A percentile compares a stretch with the other conserved stretches of the same genome.
phyloP scores from a whole-genome alignment of 441 rosid genomes.

The Rhodomyrtus psidioides region DNA sequence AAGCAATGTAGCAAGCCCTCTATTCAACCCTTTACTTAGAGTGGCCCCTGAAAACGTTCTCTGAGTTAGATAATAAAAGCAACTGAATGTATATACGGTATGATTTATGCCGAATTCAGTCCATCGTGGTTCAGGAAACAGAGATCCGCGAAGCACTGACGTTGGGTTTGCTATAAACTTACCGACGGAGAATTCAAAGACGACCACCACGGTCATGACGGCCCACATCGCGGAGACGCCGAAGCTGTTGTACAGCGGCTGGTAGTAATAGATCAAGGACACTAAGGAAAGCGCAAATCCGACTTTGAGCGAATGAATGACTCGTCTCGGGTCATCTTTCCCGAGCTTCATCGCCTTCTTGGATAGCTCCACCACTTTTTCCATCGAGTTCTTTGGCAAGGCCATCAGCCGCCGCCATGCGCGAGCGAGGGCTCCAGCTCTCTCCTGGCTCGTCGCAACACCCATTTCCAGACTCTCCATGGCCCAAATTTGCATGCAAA shows the following conservation, averaged over 20 bases:
- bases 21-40: conserved; percentile 56
- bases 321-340: conserved; percentile 60
- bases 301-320: conserved; percentile 63
- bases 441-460: conserved; percentile 2
- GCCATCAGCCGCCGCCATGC: conserved; percentile 8
- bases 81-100: not conserved
- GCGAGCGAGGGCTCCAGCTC: not conserved
- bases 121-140: not conserved
- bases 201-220: conserved; percentile 75
- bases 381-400: not conserved
- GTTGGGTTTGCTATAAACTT: not conserved
- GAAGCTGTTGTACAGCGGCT: conserved; percentile 50
- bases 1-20: conserved; percentile 55
- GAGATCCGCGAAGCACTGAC: not conserved
- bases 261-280: conserved; percentile 44
- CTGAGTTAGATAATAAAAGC: not conserved
- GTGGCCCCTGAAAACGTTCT: conserved; percentile 48
- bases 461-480: conserved; percentile 15
- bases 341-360: conserved; percentile 28
- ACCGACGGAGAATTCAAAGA: conserved; percentile 81
- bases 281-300: conserved; percentile 60
- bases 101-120: not conserved
- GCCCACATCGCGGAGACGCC: conserved; percentile 80
- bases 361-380: conserved; percentile 4
- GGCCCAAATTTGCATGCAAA: conserved; percentile 3